Base-by-base conservation (phyloP, 139 green algal species). In the Picochlorum costavermella region DNA sequence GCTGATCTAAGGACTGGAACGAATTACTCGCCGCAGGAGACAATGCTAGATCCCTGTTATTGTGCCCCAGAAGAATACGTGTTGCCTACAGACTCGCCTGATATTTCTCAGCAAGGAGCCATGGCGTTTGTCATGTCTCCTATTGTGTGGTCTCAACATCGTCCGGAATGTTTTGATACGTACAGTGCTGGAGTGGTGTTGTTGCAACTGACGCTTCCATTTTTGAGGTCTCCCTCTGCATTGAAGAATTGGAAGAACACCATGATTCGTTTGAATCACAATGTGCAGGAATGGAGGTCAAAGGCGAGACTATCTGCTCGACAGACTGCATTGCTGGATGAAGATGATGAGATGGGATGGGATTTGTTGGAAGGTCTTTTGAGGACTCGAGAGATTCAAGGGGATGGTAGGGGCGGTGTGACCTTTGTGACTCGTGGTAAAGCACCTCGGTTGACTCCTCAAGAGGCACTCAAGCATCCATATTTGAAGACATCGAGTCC, bases 141-240 rank as follows among this genome's bases (percentile, higher is more conserved):
- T 3, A 74, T 96, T 56, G 81, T 96, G 56, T 96, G 90, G 90
- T 60, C 46, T 16, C 80, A 89, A 71, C 81, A 92, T 78, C 64
- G 72, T 16, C 90, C 90, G 1, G 90, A 96, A 73, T 82, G 85
- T 58, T 96, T 96, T 67, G 90, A 96, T 78, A 88, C 88, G 61
- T 96, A 86, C 80, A 81, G 67, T 9, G 64, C 68, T 46, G 75
- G 75, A 16, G 13, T 70, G 9, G 14, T 70, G 11, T 61, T 70
- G 50, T 55, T 70, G 25, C 63, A 70, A 75, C 75, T 96, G 33
- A 73, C 73, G 1, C 13, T 96, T 29, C 81, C 86, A 12, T 64
- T 64, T 43, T 72, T 93, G 76, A 77, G 87, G 63, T 76, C 51
- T 28, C 66, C 82, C 6, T 61, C 70, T 1, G 76, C 50, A 1